Conservation (phyloP, 345 rosid species). For the Brassica nigra region DNA sequence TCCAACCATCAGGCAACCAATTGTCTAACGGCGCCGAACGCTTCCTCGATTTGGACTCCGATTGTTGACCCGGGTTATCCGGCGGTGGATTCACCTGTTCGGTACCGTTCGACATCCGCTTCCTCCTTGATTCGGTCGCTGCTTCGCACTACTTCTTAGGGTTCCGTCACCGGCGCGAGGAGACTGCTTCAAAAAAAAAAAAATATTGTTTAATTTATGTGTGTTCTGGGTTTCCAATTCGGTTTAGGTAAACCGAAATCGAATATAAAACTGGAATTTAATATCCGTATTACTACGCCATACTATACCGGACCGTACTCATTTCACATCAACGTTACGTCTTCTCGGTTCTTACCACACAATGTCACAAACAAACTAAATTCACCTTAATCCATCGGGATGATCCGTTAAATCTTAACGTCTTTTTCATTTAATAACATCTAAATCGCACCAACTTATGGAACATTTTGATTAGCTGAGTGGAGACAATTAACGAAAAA, state of each 20-base stretch:
- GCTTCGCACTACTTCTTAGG: conserved; percentile 14
- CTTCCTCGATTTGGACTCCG: conserved; percentile 33
- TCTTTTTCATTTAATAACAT: no score
- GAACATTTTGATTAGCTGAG: no score
- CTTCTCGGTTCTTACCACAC: no score
- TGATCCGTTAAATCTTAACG: no score
- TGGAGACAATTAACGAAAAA: no score
- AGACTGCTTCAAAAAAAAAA: not conserved
- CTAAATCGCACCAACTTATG: no score
- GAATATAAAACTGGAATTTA: not conserved
- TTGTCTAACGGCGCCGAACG: conserved; percentile 33
- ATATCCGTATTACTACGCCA: not conserved
- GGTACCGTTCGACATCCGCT: conserved; percentile 28
- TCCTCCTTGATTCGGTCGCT: conserved; percentile 2
- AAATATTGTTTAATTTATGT: not conserved
- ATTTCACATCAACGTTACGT: not conserved
- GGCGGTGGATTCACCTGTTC: conserved; percentile 5
- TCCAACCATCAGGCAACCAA: conserved; percentile 81
- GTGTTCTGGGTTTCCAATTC: not conserved
- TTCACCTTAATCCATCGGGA: no score
- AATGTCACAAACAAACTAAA: no score
- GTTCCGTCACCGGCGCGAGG: conserved; percentile 18
- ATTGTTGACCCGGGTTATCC: conserved; percentile 3
- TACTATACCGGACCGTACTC: not conserved
- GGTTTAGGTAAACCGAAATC: not conserved